phyloP scores from a whole-genome alignment of 306 rosid genomes.

The Benincasa hispida region DNA sequence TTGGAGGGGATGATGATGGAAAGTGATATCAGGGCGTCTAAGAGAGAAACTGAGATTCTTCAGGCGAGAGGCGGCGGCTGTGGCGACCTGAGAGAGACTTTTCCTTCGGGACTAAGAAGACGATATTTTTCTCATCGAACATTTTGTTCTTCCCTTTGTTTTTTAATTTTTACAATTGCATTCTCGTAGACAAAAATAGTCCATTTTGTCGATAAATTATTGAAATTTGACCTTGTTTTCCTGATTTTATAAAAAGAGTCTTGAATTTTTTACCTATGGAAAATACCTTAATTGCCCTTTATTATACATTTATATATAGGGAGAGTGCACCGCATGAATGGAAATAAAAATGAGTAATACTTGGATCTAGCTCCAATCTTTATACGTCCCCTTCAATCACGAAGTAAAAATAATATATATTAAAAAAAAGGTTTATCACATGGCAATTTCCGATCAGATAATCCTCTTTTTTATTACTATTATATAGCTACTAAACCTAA shows the following conservation, averaged over 20 bases:
- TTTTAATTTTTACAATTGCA: background rate
- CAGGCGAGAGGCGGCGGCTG: background rate
- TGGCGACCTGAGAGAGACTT: background rate
- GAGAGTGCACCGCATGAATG: no score
- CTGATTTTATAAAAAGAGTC: background rate
- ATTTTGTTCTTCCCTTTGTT: background rate
- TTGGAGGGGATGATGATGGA: background rate
- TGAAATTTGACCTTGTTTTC: background rate
- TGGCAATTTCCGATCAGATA: no score
- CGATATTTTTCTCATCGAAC: background rate
- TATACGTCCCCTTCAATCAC: no score
- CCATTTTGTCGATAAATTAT: background rate
- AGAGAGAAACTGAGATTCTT: background rate
- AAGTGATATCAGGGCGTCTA: background rate
- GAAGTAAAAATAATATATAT: no score
- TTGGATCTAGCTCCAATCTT: no score
- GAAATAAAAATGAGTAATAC: no score
- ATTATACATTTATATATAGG: no score
- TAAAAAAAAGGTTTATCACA: no score
- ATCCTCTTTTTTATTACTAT: no score
- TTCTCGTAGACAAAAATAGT: background rate
- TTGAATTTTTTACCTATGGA: background rate
- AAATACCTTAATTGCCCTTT: background rate
- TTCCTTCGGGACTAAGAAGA: background rate
- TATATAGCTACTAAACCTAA: no score